Percentiles rank a stretch among this genome's conserved stretches.
Evolutionary conservation across 257 asterid genomes (phyloP).

Genomic region (Dorcoceras hygrometricum): DNA sequence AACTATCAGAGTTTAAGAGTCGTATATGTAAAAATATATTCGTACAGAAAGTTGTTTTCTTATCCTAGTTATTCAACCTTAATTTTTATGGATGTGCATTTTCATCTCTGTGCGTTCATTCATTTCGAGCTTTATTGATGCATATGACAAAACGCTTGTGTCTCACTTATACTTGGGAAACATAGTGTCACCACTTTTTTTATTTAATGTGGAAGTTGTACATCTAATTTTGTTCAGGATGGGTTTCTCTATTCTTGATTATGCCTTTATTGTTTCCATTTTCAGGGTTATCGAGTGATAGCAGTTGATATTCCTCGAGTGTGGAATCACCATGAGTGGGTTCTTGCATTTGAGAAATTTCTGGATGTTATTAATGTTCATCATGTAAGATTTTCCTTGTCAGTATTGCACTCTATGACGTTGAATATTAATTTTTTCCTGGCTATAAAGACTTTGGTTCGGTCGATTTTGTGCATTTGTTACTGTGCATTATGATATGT

Average conservation of each 20-base stretch:
- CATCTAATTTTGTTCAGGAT: not conserved
- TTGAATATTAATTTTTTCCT: not conserved
- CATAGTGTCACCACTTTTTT: not conserved
- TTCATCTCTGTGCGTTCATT: too few relatives aligned
- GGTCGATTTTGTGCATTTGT: conserved; percentile 2
- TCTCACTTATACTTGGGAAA: not conserved
- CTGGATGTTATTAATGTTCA: conserved; percentile 94
- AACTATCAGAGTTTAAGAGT: not conserved
- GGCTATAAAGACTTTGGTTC: conserved; percentile 3
- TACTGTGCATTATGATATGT: not conserved
- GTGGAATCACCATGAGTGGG: conserved; percentile 94
- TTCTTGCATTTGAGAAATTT: conserved; percentile 95
- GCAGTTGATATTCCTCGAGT: conserved; percentile 94
- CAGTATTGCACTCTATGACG: conserved; percentile 5
- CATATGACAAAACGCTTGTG: not conserved
- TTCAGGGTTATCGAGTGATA: conserved; percentile 94
- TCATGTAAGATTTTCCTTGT: conserved; percentile 65
- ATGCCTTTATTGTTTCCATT: conserved; percentile 24
- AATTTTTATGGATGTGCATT: too few relatives aligned
- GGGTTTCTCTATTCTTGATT: not conserved
- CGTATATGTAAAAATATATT: too few relatives aligned
- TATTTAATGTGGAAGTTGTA: not conserved
- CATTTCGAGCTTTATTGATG: too few relatives aligned
- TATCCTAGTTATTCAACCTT: too few relatives aligned
- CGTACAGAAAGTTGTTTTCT: too few relatives aligned